Percentiles rank a stretch among this genome's conserved stretches.
Conservation (phyloP, 345 rosid species). For the Eucalyptus coolabah region DNA sequence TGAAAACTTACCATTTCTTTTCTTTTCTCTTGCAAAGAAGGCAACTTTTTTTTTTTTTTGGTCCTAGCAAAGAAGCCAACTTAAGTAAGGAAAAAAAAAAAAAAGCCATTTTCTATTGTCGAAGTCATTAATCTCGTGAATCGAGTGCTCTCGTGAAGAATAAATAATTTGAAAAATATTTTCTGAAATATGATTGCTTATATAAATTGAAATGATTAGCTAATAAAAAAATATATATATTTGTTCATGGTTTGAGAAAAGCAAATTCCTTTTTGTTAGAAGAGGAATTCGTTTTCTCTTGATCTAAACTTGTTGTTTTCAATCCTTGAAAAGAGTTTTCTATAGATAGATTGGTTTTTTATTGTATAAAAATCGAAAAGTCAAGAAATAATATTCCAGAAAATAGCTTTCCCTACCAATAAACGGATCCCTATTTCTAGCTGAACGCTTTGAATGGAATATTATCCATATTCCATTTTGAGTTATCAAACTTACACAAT, state of each 20-base stretch:
- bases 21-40: neutral
- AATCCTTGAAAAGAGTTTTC: accelerated
- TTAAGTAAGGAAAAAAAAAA: neutral
- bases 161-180: too few relatives aligned
- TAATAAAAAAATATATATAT: too few relatives aligned
- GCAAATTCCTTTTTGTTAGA: accelerated
- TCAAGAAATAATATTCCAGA: too few relatives aligned
- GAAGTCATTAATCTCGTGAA: neutral
- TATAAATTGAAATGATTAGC: neutral
- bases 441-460: neutral
- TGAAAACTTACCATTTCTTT: neutral
- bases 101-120: accelerated
- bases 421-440: neutral
- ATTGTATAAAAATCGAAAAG: neutral
- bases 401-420: too few relatives aligned
- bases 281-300: accelerated
- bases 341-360: neutral
- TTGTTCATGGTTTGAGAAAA: too few relatives aligned
- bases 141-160: accelerated
- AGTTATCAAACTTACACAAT: neutral
- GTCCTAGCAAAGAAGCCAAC: neutral
- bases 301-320: too few relatives aligned
- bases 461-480: neutral
- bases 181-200: neutral
- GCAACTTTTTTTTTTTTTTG: neutral